Evolutionary conservation across 2,329 filamentous ascomycete species (phyloP).

Genomic region (Trichoderma atroviride): DNA sequence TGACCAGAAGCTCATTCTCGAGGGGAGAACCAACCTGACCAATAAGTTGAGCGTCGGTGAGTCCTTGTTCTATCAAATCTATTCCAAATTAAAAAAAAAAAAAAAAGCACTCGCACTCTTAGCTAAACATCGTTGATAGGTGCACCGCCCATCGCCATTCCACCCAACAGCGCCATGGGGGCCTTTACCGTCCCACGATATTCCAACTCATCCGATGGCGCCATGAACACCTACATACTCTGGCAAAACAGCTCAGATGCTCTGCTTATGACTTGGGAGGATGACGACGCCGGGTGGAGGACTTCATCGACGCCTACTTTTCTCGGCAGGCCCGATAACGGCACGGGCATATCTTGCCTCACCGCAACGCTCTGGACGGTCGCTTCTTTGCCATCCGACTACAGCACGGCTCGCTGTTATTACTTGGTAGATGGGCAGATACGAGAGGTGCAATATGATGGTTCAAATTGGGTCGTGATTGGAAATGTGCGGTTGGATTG

Average conservation of each 20-base stretch:
- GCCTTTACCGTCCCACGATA: background rate
- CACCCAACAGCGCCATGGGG: background rate
- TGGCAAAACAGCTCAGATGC: background rate
- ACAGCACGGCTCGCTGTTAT: constrained; percentile 3
- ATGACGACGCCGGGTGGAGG: background rate
- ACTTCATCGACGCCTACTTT: background rate
- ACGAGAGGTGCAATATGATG: constrained; percentile 1
- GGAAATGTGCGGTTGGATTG: background rate
- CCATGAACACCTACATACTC: constrained; percentile 1
- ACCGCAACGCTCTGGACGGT: background rate
- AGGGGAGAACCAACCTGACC: background rate
- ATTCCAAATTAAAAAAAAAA: too few species aligned
- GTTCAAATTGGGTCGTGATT: background rate
- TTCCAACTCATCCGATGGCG: background rate
- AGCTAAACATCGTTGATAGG: background rate
- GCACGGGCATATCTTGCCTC: constrained; percentile 1
- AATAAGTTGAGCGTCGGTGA: background rate
- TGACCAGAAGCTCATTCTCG: background rate
- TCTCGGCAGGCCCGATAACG: background rate
- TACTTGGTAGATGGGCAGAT: background rate
- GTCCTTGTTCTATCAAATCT: background rate
- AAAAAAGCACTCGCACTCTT: background rate
- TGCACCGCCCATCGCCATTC: background rate
- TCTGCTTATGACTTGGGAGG: constrained; percentile 2
- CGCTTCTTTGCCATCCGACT: background rate